Conservation (phyloP, 345 rosid genomes). For the Pelargonium nanum region DNA sequence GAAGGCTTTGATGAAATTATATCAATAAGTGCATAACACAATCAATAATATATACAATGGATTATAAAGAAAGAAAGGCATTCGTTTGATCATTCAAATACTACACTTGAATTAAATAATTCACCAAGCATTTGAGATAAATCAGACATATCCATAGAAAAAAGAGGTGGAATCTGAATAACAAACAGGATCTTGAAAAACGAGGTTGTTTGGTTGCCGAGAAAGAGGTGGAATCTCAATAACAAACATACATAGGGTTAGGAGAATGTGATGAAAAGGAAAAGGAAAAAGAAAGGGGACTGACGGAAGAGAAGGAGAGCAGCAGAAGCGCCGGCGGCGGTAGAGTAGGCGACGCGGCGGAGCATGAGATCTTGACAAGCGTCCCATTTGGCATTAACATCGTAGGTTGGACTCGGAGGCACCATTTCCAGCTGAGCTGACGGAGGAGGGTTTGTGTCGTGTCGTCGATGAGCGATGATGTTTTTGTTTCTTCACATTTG, state of each 20-base stretch:
- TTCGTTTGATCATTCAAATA: too few relatives aligned
- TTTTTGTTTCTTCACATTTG: too few relatives aligned
- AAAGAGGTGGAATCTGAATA: not conserved
- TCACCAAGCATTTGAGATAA: too few relatives aligned
- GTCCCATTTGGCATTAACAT: slow-evolving; percentile 79
- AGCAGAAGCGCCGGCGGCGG: slow-evolving; percentile 68
- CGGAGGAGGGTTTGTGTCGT: too few relatives aligned
- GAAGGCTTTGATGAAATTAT: not conserved
- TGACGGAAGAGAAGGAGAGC: slow-evolving; percentile 86
- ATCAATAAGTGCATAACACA: not conserved
- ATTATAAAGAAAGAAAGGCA: too few relatives aligned
- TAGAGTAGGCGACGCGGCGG: slow-evolving; percentile 75
- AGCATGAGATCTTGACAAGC: slow-evolving; percentile 75
- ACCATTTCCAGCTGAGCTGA: too few relatives aligned
- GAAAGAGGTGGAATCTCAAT: not conserved
- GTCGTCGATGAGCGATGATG: too few relatives aligned
- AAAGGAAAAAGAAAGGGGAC: slow-evolving; percentile 7
- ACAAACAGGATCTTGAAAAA: too few relatives aligned
- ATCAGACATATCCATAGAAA: not conserved
- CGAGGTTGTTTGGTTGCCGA: not conserved
- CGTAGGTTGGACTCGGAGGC: slow-evolving; percentile 32
- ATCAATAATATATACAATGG: too few relatives aligned
- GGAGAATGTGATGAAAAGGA: not conserved
- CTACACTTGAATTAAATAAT: too few relatives aligned
- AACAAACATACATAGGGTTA: too few relatives aligned